Evolutionary conservation across 768 basidiomycete genomes (phyloP), one percentile per base, ranked within the genome.

Genomic region (Lentinula detonsa): DNA sequence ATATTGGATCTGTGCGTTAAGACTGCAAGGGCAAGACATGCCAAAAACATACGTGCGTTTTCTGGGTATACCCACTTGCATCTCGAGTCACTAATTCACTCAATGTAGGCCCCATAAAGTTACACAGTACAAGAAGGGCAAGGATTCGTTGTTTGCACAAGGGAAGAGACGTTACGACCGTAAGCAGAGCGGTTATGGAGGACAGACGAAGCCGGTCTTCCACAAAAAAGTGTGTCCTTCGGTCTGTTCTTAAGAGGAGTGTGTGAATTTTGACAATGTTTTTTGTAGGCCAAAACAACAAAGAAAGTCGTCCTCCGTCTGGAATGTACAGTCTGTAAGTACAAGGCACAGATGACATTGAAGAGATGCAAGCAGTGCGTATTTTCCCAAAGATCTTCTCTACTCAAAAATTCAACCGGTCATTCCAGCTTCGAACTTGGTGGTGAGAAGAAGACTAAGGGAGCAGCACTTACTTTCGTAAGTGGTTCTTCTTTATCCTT

Each of bases 161-260:
- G 97, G 97, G 81, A 98, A 99, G 88, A 91, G 97, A 71, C 94
- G 97, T 81, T 98, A 99, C 81, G 97, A 98, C 83, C 90, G 96
- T 72, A 96, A 97, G 86, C 95, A 92, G 77, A 90, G 89, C 66
- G 92, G 96, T 78, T 98, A 98, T 81, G 96, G 96, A 90, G 96
- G 96, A 80, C 96, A 99, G 85, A 99, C 96, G 62, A 99, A 99
- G 83, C 96, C 96, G 63, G 95, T 99, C 78, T 99, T 99, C 90
- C 97, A 99, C 91, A 99, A 99, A 85, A 98, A 97, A 89, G 94
- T 87, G 66, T 69, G 79, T 73, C 50, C 9, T 52, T 9, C 5
- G 21, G 62, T 42, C 1, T 13, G 23, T 40, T 11, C 23, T 13
- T 28, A 5, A 16, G 23, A n/a, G 35, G 8, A 16, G 31, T 15